These are phyloP conservation scores for Sphaerulina vaccinii DNA, from an alignment of 2,329 filamentous ascomycete species.

Conservation along the genomic window DNA sequence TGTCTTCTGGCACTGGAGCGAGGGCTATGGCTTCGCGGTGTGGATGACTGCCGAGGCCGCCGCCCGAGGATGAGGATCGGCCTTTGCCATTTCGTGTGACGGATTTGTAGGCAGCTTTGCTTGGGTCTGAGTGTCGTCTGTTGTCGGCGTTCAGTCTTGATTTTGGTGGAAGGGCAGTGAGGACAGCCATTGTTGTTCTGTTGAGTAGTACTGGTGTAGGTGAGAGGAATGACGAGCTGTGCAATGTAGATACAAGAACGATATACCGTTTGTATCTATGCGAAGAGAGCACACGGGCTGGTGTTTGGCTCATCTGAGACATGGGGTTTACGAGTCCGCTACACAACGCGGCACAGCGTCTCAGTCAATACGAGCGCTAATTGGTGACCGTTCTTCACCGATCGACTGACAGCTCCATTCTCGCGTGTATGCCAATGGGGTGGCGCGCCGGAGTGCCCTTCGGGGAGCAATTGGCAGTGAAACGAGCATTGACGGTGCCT, in stretches of 20 bases:
- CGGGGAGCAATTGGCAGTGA: not conserved
- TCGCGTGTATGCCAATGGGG: constrained; percentile 1
- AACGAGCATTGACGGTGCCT: not conserved
- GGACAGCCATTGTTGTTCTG: constrained; percentile 1
- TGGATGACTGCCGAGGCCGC: not conserved
- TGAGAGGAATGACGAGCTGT: not conserved
- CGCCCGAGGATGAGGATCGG: not conserved
- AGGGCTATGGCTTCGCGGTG: constrained; percentile 8
- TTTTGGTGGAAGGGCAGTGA: constrained; percentile 2
- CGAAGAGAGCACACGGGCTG: not conserved
- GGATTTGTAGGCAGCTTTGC: not conserved
- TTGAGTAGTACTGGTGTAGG: not conserved
- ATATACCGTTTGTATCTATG: constrained; percentile 8
- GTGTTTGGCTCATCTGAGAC: constrained; percentile 6
- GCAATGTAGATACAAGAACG: not conserved
- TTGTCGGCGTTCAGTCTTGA: not conserved
- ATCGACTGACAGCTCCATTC: not conserved
- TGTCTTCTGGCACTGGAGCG: constrained; percentile 4
- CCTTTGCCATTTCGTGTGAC: not conserved
- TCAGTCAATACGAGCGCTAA: not conserved
- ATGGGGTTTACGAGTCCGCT: constrained; percentile 4
- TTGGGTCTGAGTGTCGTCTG: constrained; percentile 6
- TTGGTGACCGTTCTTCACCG: constrained; percentile 8
- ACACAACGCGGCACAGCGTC: not conserved
- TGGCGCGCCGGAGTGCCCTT: not conserved